phyloP scores from a whole-genome alignment of 108 stramenopile species.

The Fragilariopsis cylindrus region DNA sequence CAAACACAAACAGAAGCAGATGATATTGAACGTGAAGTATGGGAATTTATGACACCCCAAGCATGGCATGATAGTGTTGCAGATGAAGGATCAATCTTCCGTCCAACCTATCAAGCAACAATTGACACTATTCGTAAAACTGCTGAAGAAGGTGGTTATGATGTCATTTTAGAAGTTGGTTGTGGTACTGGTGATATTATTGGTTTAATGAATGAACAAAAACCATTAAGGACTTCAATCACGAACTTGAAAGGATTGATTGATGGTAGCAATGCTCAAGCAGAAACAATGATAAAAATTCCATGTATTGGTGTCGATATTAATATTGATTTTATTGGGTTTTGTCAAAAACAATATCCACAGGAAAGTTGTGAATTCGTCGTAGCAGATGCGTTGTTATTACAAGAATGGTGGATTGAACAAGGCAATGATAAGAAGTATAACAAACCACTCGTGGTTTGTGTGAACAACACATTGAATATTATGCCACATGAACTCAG shows the following conservation, averaged over 20 bases:
- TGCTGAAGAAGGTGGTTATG: constrained; percentile 32
- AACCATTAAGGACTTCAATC: constrained; percentile 6
- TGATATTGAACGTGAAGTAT: constrained; percentile 31
- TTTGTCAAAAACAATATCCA: constrained; percentile 21
- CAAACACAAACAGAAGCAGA: background rate
- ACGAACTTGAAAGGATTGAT: background rate
- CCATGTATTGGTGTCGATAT: constrained; percentile 49
- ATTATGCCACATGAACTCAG: constrained; percentile 52
- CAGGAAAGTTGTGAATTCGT: constrained; percentile 32
- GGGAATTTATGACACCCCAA: constrained; percentile 31
- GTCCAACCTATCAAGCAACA: constrained; percentile 41
- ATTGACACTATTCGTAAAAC: constrained; percentile 32
- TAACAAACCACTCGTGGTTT: constrained; percentile 42
- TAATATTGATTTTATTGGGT: constrained; percentile 39
- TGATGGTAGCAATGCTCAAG: no score
- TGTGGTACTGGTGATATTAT: constrained; percentile 57
- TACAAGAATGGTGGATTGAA: constrained; percentile 44
- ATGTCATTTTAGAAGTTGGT: constrained; percentile 49
- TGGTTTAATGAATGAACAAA: constrained; percentile 25
- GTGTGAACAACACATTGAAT: constrained; percentile 53
- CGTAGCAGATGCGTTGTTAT: constrained; percentile 41
- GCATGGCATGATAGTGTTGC: constrained; percentile 43
- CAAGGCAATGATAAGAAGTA: constrained; percentile 36
- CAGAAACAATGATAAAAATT: background rate
- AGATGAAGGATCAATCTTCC: constrained; percentile 35